phyloP scores from a whole-genome alignment of 495 filamentous ascomycete species.

The Melanomma pulvis-pyrius region DNA sequence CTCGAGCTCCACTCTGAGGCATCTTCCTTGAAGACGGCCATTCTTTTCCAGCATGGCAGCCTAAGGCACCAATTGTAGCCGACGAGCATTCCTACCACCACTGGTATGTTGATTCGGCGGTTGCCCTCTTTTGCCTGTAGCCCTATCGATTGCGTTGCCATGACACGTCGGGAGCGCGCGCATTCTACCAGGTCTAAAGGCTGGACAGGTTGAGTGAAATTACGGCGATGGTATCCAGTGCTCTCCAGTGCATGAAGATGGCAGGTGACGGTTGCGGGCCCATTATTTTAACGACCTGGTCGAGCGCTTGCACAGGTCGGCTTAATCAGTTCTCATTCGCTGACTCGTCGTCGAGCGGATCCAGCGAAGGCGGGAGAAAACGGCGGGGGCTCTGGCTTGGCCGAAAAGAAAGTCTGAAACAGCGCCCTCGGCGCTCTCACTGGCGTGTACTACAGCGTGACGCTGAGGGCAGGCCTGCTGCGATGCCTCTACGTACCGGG shows the following conservation, averaged over 20 bases:
- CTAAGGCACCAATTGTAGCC: slow-evolving; percentile 19
- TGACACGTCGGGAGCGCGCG: slow-evolving; percentile 25
- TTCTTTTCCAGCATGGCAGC: slow-evolving; percentile 7
- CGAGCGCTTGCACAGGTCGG: slow-evolving; percentile 21
- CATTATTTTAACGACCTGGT: slow-evolving; percentile 10
- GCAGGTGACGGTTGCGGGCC: slow-evolving; percentile 19
- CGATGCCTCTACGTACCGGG: background rate
- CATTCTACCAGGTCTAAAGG: slow-evolving; percentile 6
- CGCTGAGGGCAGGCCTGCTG: slow-evolving; percentile 6
- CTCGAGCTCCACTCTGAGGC: slow-evolving; percentile 15
- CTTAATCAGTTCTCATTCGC: slow-evolving; percentile 17
- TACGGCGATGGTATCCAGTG: slow-evolving; percentile 27
- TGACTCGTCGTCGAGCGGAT: slow-evolving; percentile 29
- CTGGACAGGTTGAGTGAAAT: slow-evolving; percentile 18
- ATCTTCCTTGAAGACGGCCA: background rate
- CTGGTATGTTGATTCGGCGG: slow-evolving; percentile 7
- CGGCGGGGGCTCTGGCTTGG: slow-evolving; percentile 25
- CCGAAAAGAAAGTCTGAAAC: slow-evolving; percentile 30
- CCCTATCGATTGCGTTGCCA: slow-evolving; percentile 14
- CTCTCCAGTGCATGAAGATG: slow-evolving; percentile 24
- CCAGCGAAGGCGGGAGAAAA: slow-evolving; percentile 21
- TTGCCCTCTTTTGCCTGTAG: slow-evolving; percentile 14
- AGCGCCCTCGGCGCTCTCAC: slow-evolving; percentile 12
- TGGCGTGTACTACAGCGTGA: slow-evolving; percentile 21
- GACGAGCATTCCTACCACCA: slow-evolving; percentile 1